phyloP scores from a whole-genome alignment of 768 basidiomycete genomes.

The Termitomyces sp. region DNA sequence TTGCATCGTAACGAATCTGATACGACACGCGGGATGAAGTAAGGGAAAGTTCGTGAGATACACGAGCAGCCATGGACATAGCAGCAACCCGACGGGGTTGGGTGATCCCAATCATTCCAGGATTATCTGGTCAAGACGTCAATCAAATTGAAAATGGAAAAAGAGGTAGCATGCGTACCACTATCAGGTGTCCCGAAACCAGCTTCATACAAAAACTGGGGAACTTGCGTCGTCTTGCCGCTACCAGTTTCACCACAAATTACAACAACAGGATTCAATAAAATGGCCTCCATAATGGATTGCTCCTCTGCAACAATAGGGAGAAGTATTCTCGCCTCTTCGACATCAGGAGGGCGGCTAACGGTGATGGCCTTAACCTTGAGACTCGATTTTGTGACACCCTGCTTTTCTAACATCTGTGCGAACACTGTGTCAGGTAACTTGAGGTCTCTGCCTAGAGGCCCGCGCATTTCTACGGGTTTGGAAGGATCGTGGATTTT shows the following conservation, averaged over 20 bases:
- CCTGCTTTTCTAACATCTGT: constrained; percentile 31
- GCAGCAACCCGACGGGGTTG: constrained; percentile 98
- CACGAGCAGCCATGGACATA: constrained; percentile 91
- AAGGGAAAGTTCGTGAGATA: constrained; percentile 88
- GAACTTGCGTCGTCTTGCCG: constrained; percentile 97
- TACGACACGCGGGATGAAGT: constrained; percentile 83
- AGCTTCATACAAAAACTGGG: constrained; percentile 96
- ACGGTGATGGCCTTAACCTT: constrained; percentile 47
- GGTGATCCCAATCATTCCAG: constrained; percentile 96
- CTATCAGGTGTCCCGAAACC: constrained; percentile 84
- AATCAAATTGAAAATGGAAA: constrained; percentile 1
- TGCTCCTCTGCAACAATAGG: constrained; percentile 95
- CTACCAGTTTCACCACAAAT: constrained; percentile 93
- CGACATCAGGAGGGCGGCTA: constrained; percentile 61
- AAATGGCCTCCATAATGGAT: constrained; percentile 85
- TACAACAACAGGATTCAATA: constrained; percentile 81
- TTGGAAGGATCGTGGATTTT: constrained; percentile 29
- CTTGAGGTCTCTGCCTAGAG: constrained; percentile 67
- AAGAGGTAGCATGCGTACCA: constrained; percentile 40
- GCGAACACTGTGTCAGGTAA: constrained; percentile 67
- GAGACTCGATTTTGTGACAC: constrained; percentile 10
- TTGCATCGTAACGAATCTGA: constrained; percentile 96
- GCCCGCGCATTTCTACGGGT: constrained; percentile 59
- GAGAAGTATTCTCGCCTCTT: constrained; percentile 70
- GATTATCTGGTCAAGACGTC: constrained; percentile 62